phyloP scores from a whole-genome alignment of 768 basidiomycete species.

The Gymnopilus dilepis region DNA sequence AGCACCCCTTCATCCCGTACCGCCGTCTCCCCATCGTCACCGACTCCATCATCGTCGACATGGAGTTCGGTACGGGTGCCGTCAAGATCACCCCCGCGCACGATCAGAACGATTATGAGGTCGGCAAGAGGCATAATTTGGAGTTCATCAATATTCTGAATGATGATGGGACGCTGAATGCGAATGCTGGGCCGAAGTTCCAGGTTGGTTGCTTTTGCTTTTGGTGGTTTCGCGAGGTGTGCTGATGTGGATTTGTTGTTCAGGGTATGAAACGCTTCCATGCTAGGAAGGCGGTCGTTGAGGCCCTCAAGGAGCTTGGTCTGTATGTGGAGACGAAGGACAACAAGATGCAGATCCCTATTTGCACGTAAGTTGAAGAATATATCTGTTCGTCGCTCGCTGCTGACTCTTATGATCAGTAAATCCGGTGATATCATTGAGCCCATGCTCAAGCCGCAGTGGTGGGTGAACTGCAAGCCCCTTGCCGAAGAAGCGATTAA shows the following conservation, averaged over 20 bases:
- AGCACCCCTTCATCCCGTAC: constrained; percentile 83
- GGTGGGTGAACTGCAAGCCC: constrained; percentile 96
- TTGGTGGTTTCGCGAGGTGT: not conserved
- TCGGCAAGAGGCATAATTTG: constrained; percentile 84
- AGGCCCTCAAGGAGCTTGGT: constrained; percentile 82
- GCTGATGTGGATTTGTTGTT: not conserved
- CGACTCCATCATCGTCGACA: constrained; percentile 90
- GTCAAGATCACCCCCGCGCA: constrained; percentile 99
- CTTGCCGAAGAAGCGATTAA: constrained; percentile 89
- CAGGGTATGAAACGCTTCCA: constrained; percentile 99
- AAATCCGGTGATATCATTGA: constrained; percentile 98
- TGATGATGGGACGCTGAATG: constrained; percentile 96
- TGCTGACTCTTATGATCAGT: constrained; percentile 42
- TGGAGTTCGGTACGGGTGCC: constrained; percentile 96
- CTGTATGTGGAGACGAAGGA: constrained; percentile 91
- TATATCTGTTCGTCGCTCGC: not conserved
- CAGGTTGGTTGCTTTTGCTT: constrained; percentile 19
- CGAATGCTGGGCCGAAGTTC: constrained; percentile 82
- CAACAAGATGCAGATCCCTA: constrained; percentile 96
- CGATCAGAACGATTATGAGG: constrained; percentile 96
- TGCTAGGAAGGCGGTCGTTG: constrained; percentile 81
- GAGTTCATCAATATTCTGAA: constrained; percentile 95
- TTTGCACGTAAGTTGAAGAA: constrained; percentile 70
- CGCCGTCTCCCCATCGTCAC: constrained; percentile 88
- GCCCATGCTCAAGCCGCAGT: constrained; percentile 94